phyloP scores from a whole-genome alignment of 495 filamentous ascomycete genomes.

The Aspergillus egyptiacus region DNA sequence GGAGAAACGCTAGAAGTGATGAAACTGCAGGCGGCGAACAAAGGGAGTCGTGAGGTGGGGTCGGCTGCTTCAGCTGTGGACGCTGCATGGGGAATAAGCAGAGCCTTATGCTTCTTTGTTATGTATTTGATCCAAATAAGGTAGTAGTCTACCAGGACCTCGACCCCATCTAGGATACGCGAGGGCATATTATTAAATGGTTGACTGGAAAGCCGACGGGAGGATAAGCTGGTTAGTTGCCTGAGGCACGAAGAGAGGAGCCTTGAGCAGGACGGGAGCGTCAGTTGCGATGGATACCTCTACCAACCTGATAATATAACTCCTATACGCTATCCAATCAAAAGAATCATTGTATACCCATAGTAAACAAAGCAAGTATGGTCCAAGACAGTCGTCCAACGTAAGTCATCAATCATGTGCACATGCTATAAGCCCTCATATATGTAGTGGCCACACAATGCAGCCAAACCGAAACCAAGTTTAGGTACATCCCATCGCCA shows the following conservation, averaged over 20 bases:
- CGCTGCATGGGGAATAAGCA: no score
- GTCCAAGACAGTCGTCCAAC: background rate
- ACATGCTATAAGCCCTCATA: background rate
- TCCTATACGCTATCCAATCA: no score
- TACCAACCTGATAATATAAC: no score
- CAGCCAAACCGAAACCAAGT: background rate
- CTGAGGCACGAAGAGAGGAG: background rate
- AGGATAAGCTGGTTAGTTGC: no score
- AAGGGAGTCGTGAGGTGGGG: constrained; percentile 1
- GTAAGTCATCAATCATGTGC: background rate
- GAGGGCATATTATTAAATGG: no score
- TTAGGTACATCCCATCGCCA: background rate
- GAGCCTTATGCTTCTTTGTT: no score
- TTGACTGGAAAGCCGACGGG: no score
- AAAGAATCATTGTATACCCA: background rate
- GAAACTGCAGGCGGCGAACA: constrained; percentile 9
- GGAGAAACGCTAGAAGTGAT: constrained; percentile 13
- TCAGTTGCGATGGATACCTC: no score
- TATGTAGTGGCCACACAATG: background rate
- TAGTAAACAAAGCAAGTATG: background rate
- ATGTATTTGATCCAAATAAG: background rate
- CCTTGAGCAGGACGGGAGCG: no score
- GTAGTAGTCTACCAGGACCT: no score
- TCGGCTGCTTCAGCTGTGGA: background rate
- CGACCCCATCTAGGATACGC: no score